Percentiles rank a stretch among this genome's conserved stretches.
phyloP scores from a whole-genome alignment of 768 basidiomycete species.

The Candolleomyces eurysporus region DNA sequence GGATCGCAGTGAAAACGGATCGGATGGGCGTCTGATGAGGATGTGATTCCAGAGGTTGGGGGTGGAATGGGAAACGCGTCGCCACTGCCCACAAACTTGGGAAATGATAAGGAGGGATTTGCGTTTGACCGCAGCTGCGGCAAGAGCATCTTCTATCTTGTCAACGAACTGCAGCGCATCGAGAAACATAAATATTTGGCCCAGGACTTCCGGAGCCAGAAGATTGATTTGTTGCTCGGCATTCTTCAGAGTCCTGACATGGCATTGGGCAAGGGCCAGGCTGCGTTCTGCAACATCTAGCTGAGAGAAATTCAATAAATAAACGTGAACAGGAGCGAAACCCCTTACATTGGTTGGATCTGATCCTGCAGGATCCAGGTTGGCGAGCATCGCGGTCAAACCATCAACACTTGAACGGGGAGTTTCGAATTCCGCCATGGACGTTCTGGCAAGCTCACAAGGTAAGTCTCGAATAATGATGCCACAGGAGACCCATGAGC shows the following conservation, averaged over 20 bases:
- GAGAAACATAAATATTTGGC: slow-evolving; percentile 9
- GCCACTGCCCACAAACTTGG: slow-evolving; percentile 11
- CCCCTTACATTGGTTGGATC: no score
- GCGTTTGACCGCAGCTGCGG: slow-evolving; percentile 1
- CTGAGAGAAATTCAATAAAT: not conserved
- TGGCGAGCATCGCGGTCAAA: no score
- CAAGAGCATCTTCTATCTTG: not conserved
- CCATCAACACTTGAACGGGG: no score
- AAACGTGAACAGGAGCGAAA: no score
- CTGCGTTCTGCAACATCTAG: not conserved
- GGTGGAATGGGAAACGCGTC: slow-evolving; percentile 6
- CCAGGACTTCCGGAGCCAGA: slow-evolving; percentile 9
- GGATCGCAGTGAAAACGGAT: not conserved
- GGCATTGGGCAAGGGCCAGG: slow-evolving; percentile 7
- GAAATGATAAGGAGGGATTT: slow-evolving; percentile 6
- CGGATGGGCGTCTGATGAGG: not conserved
- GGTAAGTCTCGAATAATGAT: no score
- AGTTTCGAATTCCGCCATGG: no score
- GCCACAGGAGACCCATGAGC: no score
- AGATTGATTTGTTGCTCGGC: not conserved
- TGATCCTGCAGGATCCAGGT: no score
- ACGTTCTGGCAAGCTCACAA: no score
- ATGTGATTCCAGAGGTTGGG: slow-evolving; percentile 10
- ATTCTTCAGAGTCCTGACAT: slow-evolving; percentile 4
- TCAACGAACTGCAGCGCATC: not conserved